Percentiles rank a stretch among this genome's conserved stretches.
Evolutionary conservation across 2,329 filamentous ascomycete species (phyloP).

Genomic region (Phyllosticta citribraziliensis): DNA sequence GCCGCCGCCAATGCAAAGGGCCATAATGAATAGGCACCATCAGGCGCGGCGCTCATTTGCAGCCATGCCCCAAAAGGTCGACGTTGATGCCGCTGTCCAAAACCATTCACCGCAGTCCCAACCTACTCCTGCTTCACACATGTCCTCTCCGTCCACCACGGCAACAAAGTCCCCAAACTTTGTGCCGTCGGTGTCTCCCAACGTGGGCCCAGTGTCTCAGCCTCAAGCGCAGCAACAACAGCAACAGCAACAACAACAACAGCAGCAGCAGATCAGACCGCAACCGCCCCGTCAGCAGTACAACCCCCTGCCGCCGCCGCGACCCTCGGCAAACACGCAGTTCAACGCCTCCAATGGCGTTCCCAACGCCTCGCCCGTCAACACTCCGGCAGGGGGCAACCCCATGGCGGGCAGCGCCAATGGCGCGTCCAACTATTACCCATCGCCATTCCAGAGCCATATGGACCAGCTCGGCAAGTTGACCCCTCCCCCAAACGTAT

Average conservation of each 20-base stretch:
- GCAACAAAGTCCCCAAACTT: slow-evolving; percentile 52
- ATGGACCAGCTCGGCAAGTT: slow-evolving; percentile 92
- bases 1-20: slow-evolving; percentile 67
- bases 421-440: slow-evolving; percentile 55
- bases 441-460: slow-evolving; percentile 83
- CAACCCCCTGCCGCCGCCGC: slow-evolving; percentile 31
- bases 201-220: slow-evolving; percentile 44
- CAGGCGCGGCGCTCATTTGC: slow-evolving; percentile 61
- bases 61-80: slow-evolving; percentile 65
- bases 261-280: slow-evolving; percentile 38
- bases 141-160: slow-evolving; percentile 52
- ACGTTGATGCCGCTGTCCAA: slow-evolving; percentile 36
- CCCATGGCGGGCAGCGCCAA: slow-evolving; percentile 24
- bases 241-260: slow-evolving; percentile 37
- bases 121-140: slow-evolving; percentile 73
- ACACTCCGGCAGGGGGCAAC: slow-evolving; percentile 22
- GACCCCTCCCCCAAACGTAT: slow-evolving; percentile 38
- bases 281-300: slow-evolving; percentile 40
- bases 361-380: slow-evolving; percentile 26
- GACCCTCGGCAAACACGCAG: slow-evolving; percentile 27
- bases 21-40: slow-evolving; percentile 66
- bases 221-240: slow-evolving; percentile 34
- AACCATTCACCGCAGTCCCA: slow-evolving; percentile 63
- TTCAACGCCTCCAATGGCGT: slow-evolving; percentile 27
- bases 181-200: slow-evolving; percentile 50